Percentiles rank a stretch among this genome's conserved stretches.
Conservation (phyloP, 352 stramenopile species). For the Thalassiosira exigua region DNA sequence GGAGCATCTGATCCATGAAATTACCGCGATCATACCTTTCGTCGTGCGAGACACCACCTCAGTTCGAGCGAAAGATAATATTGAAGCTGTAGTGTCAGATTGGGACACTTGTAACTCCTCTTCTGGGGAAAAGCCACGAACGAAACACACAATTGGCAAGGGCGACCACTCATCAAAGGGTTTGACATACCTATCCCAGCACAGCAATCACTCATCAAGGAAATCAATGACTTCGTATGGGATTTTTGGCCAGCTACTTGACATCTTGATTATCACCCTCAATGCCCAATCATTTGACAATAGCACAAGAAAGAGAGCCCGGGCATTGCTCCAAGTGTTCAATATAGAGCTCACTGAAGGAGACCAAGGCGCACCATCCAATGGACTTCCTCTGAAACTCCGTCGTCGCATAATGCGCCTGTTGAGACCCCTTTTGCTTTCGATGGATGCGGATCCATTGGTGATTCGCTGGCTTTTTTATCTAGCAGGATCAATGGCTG, state of each 20-base stretch:
- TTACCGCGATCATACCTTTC: conserved; percentile 35
- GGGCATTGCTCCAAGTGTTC: conserved; percentile 32
- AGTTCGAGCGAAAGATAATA: conserved; percentile 20
- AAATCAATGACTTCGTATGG: conserved; percentile 25
- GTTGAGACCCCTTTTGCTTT: conserved; percentile 51
- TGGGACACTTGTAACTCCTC: conserved; percentile 32
- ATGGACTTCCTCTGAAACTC: conserved; percentile 31
- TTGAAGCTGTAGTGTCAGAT: conserved; percentile 34
- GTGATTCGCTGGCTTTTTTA: conserved; percentile 44
- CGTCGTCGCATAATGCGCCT: conserved; percentile 53
- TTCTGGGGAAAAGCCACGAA: conserved; percentile 16
- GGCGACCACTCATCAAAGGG: conserved; percentile 11
- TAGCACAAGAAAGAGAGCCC: conserved; percentile 33
- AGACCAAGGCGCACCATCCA: conserved; percentile 12
- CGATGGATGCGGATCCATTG: conserved; percentile 38
- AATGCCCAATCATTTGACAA: conserved; percentile 36
- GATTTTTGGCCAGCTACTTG: conserved; percentile 48
- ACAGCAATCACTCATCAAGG: conserved; percentile 27
- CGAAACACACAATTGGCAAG: conserved; percentile 7
- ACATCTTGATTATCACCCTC: conserved; percentile 42
- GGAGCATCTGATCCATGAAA: conserved; percentile 46
- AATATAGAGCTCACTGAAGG: conserved; percentile 11
- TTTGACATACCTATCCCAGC: conserved; percentile 25
- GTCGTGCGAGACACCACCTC: conserved; percentile 22
- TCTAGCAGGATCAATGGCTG: conserved; percentile 24